Conservation (phyloP, 768 basidiomycete genomes). For the Crepidotus variabilis region DNA sequence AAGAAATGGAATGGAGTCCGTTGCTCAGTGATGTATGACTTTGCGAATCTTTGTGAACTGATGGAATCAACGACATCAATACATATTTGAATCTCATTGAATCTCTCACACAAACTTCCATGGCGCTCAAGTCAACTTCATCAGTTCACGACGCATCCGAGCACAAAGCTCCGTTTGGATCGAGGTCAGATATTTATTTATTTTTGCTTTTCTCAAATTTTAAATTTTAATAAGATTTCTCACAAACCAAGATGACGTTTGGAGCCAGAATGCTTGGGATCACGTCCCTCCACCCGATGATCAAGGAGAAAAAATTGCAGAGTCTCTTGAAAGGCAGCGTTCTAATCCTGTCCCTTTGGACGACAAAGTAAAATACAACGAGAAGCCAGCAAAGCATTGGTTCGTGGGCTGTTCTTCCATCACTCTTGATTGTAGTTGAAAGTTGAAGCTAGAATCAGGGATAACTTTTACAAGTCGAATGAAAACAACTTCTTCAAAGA, state of each 20-base stretch:
- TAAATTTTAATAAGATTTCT: conserved; percentile 49
- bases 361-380: conserved; percentile 70
- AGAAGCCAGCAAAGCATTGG: conserved; percentile 74
- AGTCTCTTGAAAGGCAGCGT: conserved; percentile 69
- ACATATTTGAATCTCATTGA: not conserved
- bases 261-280: conserved; percentile 90
- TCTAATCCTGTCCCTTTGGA: conserved; percentile 66
- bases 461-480: conserved; percentile 89
- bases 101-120: not conserved
- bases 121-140: not conserved
- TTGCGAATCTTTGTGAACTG: too few species aligned
- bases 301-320: conserved; percentile 68
- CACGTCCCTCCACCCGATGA: conserved; percentile 83
- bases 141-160: not conserved
- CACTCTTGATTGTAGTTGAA: not conserved
- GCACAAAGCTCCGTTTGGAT: conserved; percentile 1
- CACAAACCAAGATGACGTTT: conserved; percentile 66
- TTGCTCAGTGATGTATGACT: too few species aligned
- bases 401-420: conserved; percentile 23
- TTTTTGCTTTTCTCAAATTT: not conserved
- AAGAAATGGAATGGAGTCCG: too few species aligned
- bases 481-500: conserved; percentile 90
- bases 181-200: too few species aligned
- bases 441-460: conserved; percentile 49
- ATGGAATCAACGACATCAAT: too few species aligned